These are phyloP conservation scores for Anaeromyces robustus DNA, from an alignment of 192 early-diverging fungal species.

Conservation along the genomic window DNA sequence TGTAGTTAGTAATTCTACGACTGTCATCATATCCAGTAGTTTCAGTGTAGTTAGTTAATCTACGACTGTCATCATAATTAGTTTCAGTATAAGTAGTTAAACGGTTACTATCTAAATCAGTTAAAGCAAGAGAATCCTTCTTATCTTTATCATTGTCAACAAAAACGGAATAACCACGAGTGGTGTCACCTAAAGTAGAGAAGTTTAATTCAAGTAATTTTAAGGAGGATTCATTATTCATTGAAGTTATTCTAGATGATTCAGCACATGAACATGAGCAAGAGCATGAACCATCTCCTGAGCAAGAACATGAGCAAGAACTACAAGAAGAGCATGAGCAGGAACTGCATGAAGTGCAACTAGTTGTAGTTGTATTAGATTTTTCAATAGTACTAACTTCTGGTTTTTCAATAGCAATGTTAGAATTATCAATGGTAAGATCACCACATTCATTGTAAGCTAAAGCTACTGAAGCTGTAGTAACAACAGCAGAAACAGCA, in stretches of 20 bases:
- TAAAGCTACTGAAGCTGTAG: background rate
- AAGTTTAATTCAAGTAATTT: background rate
- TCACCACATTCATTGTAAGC: background rate
- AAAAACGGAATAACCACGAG: background rate
- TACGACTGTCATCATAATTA: background rate
- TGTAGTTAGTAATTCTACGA: background rate
- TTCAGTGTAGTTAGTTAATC: background rate
- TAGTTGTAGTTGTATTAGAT: background rate
- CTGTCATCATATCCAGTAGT: background rate
- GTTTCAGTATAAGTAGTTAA: background rate
- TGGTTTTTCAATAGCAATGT: background rate
- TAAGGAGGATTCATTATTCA: background rate
- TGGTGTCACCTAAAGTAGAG: background rate
- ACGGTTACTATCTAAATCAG: background rate
- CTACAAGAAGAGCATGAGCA: background rate
- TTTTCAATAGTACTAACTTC: background rate
- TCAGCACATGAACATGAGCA: background rate
- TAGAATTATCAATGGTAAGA: background rate
- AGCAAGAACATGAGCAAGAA: background rate
- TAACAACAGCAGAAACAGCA: background rate
- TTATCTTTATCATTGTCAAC: background rate
- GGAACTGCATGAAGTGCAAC: too few relatives aligned
- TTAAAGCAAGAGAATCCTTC: too few relatives aligned
- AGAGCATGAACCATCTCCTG: background rate
- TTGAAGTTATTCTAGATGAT: background rate